A percentile compares a stretch with the other conserved stretches of the same genome.
These are phyloP conservation scores for Picochlorum costavermella DNA, from an alignment of 139 green algal species.

Conservation along the genomic window DNA sequence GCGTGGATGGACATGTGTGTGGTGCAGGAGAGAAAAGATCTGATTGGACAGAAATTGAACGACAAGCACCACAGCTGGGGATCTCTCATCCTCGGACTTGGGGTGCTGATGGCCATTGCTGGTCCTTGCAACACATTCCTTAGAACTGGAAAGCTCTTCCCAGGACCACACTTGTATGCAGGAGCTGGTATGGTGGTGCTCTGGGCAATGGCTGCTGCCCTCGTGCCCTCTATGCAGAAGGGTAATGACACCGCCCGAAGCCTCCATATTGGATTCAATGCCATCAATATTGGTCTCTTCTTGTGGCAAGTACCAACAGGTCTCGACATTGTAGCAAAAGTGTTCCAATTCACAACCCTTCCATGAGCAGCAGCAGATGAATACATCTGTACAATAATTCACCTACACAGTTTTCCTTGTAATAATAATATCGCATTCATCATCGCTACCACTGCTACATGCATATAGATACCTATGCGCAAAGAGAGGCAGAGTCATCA, in stretches of 20 bases:
- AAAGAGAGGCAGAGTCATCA: not conserved
- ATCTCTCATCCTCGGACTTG: constrained; percentile 76
- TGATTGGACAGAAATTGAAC: constrained; percentile 41
- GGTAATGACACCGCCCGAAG: constrained; percentile 83
- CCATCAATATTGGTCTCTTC: constrained; percentile 81
- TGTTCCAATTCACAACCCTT: constrained; percentile 70
- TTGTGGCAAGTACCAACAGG: constrained; percentile 88
- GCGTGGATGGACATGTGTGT: no score
- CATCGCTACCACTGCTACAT: not conserved
- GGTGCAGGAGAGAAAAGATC: constrained; percentile 77
- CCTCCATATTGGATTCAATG: constrained; percentile 88
- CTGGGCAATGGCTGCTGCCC: constrained; percentile 82
- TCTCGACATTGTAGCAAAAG: constrained; percentile 89
- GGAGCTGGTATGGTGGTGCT: constrained; percentile 80
- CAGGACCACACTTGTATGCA: constrained; percentile 93
- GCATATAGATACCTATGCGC: not conserved
- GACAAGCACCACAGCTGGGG: constrained; percentile 80
- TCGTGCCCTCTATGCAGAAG: constrained; percentile 94
- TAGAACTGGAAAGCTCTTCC: constrained; percentile 93
- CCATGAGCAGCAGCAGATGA: constrained; percentile 45
- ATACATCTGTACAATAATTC: not conserved
- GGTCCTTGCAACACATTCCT: constrained; percentile 92
- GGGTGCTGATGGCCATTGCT: constrained; percentile 73
- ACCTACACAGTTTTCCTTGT: not conserved
- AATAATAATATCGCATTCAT: not conserved